A percentile compares a stretch with the other conserved stretches of the same genome.
Conservation (phyloP, 2,329 filamentous ascomycete genomes). For the Samsoniella hepiali region DNA sequence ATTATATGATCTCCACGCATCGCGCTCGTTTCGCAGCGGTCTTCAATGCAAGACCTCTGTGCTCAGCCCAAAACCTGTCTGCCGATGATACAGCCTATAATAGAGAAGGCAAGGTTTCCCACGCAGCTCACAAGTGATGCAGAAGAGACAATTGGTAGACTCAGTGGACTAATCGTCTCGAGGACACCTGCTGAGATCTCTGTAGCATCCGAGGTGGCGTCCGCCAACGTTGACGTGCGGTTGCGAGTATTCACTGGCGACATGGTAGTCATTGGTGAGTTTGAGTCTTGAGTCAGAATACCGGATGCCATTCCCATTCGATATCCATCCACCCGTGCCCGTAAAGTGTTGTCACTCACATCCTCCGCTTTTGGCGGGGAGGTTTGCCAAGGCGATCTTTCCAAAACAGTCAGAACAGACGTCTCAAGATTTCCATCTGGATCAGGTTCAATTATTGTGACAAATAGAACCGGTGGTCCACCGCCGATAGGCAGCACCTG, state of each 20-base stretch:
- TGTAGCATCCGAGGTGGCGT: not conserved
- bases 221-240: not conserved
- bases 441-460: conserved; percentile 27
- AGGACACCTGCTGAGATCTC: not conserved
- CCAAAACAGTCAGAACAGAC: conserved; percentile 21
- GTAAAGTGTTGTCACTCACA: not conserved
- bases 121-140: not conserved
- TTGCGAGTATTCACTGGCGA: not conserved
- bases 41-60: not conserved
- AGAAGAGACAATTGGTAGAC: not conserved
- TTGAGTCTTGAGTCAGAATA: not conserved
- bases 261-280: not conserved
- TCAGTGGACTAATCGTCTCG: not conserved
- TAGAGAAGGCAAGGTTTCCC: not conserved
- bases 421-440: conserved; percentile 24
- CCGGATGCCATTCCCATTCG: not conserved
- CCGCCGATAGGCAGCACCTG: conserved; percentile 3
- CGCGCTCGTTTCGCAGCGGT: not conserved
- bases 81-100: not conserved
- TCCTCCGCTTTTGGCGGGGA: not conserved
- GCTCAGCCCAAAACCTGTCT: not conserved
- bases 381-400: conserved; percentile 20
- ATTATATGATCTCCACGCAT: not conserved
- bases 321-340: conserved; percentile 13
- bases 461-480: conserved; percentile 19